Conservation (phyloP, 768 basidiomycete species). For the Mycena kentingensis region DNA sequence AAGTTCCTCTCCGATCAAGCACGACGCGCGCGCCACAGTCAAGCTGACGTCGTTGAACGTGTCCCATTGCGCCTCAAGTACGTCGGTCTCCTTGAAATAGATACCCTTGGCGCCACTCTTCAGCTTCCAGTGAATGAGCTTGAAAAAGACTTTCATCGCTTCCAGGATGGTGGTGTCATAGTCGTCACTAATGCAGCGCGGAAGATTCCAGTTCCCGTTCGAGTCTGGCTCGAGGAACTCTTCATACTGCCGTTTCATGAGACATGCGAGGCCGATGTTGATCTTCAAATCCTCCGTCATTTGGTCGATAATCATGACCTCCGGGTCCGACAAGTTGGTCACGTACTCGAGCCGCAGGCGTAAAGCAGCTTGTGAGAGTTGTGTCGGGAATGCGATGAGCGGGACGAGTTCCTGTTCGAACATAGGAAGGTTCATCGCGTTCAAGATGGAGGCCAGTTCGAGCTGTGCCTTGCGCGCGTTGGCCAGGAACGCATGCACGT, state of each 20-base stretch:
- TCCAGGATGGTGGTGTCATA: conserved; percentile 90
- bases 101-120: conserved; percentile 90
- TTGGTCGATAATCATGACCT: conserved; percentile 89
- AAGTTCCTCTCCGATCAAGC: conserved; percentile 92
- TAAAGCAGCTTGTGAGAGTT: conserved; percentile 88
- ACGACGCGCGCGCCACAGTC: conserved; percentile 82
- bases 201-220: conserved; percentile 85
- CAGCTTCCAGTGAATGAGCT: conserved; percentile 91
- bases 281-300: conserved; percentile 92
- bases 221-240: conserved; percentile 88
- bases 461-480: conserved; percentile 87
- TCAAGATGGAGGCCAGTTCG: conserved; percentile 71
- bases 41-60: conserved; percentile 92
- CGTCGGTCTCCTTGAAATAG: conserved; percentile 97
- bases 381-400: conserved; percentile 94
- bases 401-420: conserved; percentile 89
- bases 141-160: conserved; percentile 88
- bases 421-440: conserved; percentile 87
- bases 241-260: conserved; percentile 93
- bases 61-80: conserved; percentile 95
- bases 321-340: conserved; percentile 84
- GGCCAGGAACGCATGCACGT: conserved; percentile 84
- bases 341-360: conserved; percentile 89
- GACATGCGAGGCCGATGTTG: conserved; percentile 87
- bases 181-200: conserved; percentile 84